Conservation (phyloP, 129 eudicot species). For the Flaveria linearis region DNA sequence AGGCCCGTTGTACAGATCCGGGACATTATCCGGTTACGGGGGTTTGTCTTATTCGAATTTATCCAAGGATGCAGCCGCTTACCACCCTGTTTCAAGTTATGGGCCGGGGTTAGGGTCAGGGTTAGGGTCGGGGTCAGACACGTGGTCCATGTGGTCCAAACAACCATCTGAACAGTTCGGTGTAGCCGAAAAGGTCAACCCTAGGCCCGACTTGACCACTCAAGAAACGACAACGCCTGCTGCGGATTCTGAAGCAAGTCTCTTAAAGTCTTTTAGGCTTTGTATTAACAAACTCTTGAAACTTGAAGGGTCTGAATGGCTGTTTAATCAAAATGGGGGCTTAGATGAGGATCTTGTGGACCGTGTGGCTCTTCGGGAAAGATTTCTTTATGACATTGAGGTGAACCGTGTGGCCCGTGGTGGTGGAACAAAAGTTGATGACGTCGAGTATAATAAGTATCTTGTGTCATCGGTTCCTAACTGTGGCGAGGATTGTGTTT, state of each 20-base stretch:
- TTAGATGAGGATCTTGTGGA: slow-evolving; percentile 90
- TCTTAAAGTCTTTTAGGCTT: slow-evolving; percentile 69
- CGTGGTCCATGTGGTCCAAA: slow-evolving; percentile 75
- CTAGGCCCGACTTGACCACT: slow-evolving; percentile 23
- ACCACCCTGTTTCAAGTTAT: slow-evolving; percentile 42
- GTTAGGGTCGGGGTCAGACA: slow-evolving; percentile 42
- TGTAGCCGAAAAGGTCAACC: slow-evolving; percentile 49
- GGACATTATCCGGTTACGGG: slow-evolving; percentile 39
- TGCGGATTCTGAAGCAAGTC: slow-evolving; percentile 64
- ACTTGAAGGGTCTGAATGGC: slow-evolving; percentile 90
- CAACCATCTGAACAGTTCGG: slow-evolving; percentile 94
- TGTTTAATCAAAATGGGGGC: slow-evolving; percentile 85
- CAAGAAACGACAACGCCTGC: slow-evolving; percentile 46
- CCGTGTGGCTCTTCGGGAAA: slow-evolving; percentile 87
- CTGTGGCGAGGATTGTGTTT: slow-evolving; percentile 92
- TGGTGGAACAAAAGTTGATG: slow-evolving; percentile 37
- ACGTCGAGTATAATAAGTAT: slow-evolving; percentile 45
- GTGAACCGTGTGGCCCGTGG: slow-evolving; percentile 34
- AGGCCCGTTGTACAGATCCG: slow-evolving; percentile 48
- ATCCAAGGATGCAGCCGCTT: slow-evolving; percentile 54
- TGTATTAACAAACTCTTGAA: slow-evolving; percentile 68
- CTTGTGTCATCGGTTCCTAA: slow-evolving; percentile 73
- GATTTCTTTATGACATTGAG: slow-evolving; percentile 61
- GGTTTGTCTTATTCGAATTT: slow-evolving; percentile 38
- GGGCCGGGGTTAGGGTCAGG: slow-evolving; percentile 37